Base-by-base conservation (phyloP, 805 yeast genomes). In the Saccharomycopsis sp. region DNA sequence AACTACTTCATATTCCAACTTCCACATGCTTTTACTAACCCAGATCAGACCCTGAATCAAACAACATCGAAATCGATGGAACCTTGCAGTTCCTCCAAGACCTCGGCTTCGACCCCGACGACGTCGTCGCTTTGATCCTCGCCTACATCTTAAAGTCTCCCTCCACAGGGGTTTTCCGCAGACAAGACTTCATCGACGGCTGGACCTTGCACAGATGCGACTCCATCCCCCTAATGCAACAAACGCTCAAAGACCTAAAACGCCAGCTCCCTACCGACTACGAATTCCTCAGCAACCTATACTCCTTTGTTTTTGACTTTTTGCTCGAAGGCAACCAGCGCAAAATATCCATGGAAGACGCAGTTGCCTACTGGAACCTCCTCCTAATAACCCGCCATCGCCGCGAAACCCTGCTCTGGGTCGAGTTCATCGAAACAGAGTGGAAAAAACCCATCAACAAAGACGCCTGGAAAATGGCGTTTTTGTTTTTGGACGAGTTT, bases 381-480 rank as follows among this genome's bases (percentile, higher is more conserved):
- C 75, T 91, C 46, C 75, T 91, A 23, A 66, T 69, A 1, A 64
- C 63, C 0, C 51, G 57, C 0, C 72, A 72, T 46, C 64, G 66
- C 1, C 55, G 63, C 5, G 68, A 73, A 37, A 63, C 83, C 41
- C 74, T 75, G 7, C 74, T 73, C 48, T 92, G 96, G 92, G 72
- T 76, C 54, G 69, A 66, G 1, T 91, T 85, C 66, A 67, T 86
- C 24, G 65, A 64, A 2, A 68, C 67, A 1, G 73, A 71, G 12
- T 72, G 76, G 61, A 75, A 79, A 52, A 71, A 76, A 53, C 70
- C 75, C 3, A 76, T 94, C 41, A 78, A 87, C 3, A 80, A 72
- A 62, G 99, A 92, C 66, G 81, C 84, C 23, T 92, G 97, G 97
- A 78, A 80, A 61, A 91, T 91, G 97, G 73, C 87, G 57, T 50